Percentiles rank a stretch among this genome's conserved stretches.
phyloP scores from a whole-genome alignment of 345 rosid genomes.

The Citrus mangshanensis region DNA sequence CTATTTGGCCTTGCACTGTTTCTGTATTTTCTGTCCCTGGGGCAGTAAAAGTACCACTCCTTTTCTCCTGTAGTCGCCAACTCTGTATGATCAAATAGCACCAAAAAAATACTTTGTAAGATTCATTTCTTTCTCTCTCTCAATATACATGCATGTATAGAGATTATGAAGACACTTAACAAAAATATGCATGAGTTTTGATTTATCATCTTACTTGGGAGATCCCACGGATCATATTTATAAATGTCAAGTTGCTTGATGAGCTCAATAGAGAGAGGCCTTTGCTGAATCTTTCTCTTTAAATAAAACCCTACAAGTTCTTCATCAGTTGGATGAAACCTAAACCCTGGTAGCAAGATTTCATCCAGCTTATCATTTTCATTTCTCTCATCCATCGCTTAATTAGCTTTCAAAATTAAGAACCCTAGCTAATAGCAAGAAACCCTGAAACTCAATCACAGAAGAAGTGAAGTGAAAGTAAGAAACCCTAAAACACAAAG shows the following conservation, averaged over 20 bases:
- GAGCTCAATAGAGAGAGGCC: constrained; percentile 66
- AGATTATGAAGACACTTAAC: neutral
- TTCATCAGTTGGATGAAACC: constrained; percentile 94
- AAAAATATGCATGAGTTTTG: neutral
- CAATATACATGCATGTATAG: neutral
- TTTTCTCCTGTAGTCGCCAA: constrained; percentile 74
- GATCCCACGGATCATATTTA: constrained; percentile 95
- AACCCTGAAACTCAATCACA: neutral
- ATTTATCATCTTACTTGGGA: constrained; percentile 57
- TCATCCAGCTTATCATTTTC: constrained; percentile 59
- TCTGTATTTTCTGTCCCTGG: constrained; percentile 84
- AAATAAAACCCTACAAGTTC: constrained; percentile 87
- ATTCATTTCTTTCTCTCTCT: too few species aligned
- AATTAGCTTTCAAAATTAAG: too few species aligned
- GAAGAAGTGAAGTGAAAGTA: neutral
- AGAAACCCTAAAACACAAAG: constrained; percentile 21
- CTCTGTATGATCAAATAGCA: constrained; percentile 29
- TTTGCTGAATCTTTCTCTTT: constrained; percentile 69
- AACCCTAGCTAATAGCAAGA: neutral
- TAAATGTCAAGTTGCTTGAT: constrained; percentile 88
- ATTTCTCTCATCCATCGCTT: constrained; percentile 45
- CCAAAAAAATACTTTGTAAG: neutral
- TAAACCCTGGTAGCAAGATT: constrained; percentile 75
- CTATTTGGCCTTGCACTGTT: constrained; percentile 89
- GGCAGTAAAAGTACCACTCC: constrained; percentile 90